Evolutionary conservation across 1,284 basidiomycete genomes (phyloP).

Genomic region (Moesziomyces sp.): DNA sequence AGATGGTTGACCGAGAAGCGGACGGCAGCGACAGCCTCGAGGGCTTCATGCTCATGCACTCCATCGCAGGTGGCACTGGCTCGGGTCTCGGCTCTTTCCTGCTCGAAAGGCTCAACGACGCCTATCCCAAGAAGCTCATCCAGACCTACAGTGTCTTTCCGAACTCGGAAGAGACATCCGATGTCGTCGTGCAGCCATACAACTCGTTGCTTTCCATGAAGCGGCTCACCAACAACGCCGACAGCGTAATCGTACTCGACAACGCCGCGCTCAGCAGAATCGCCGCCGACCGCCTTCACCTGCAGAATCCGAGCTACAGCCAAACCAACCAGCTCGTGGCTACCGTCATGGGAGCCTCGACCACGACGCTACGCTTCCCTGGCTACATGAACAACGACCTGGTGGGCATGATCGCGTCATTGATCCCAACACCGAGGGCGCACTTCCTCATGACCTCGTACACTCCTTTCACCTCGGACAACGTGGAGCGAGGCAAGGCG

Average conservation of each 20-base stretch:
- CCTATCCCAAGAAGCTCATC: slow-evolving; percentile 98
- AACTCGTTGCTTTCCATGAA: slow-evolving; percentile 94
- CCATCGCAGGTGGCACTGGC: slow-evolving; percentile 97
- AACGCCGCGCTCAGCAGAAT: slow-evolving; percentile 93
- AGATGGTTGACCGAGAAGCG: slow-evolving; percentile 98
- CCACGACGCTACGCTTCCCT: slow-evolving; percentile 95
- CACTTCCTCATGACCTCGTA: slow-evolving; percentile 99
- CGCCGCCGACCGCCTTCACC: slow-evolving; percentile 87
- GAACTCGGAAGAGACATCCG: slow-evolving; percentile 72
- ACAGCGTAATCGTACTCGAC: slow-evolving; percentile 96
- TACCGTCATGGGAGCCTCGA: slow-evolving; percentile 78
- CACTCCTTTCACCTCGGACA: slow-evolving; percentile 95
- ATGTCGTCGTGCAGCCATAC: slow-evolving; percentile 86
- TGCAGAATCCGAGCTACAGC: slow-evolving; percentile 90
- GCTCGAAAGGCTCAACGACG: slow-evolving; percentile 94
- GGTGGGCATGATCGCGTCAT: slow-evolving; percentile 91
- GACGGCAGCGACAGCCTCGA: slow-evolving; percentile 98
- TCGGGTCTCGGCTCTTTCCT: slow-evolving; percentile 97
- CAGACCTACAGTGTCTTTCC: slow-evolving; percentile 99
- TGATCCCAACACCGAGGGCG: slow-evolving; percentile 98
- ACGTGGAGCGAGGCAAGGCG: slow-evolving; percentile 65
- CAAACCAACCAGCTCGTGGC: slow-evolving; percentile 67
- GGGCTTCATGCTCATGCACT: slow-evolving; percentile 99
- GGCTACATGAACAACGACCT: slow-evolving; percentile 99
- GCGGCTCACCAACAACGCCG: slow-evolving; percentile 93